A percentile compares a stretch with the other conserved stretches of the same genome.
Evolutionary conservation across 768 basidiomycete species (phyloP).

Genomic region (Suillus americanus): DNA sequence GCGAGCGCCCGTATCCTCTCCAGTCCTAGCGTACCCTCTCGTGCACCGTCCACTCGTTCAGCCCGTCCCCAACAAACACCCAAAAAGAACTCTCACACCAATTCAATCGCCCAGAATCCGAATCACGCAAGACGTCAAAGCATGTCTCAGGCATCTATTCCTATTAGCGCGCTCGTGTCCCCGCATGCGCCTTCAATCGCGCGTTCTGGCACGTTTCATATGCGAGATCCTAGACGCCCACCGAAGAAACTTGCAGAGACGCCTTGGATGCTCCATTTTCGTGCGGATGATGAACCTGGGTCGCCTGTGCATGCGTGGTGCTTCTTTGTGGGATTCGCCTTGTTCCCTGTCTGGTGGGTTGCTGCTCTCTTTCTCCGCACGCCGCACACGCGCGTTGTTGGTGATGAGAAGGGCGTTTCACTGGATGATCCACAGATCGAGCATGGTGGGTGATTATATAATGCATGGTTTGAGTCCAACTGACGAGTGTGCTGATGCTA

Average conservation of each 20-base stretch:
- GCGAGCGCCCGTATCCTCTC: slow-evolving; percentile 27
- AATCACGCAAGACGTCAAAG: slow-evolving; percentile 45
- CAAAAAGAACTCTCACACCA: slow-evolving; percentile 18
- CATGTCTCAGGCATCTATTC: slow-evolving; percentile 73
- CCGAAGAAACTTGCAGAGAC: slow-evolving; percentile 53
- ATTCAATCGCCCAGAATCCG: slow-evolving; percentile 10
- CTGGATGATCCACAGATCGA: slow-evolving; percentile 82
- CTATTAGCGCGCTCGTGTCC: slow-evolving; percentile 73
- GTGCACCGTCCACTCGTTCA: slow-evolving; percentile 36
- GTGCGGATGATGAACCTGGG: slow-evolving; percentile 49
- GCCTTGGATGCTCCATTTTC: slow-evolving; percentile 59
- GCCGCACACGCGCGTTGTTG: slow-evolving; percentile 63
- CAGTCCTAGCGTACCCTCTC: slow-evolving; percentile 35
- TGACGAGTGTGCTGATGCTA: slow-evolving; percentile 24
- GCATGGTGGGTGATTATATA: slow-evolving; percentile 47
- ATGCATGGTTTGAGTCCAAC: slow-evolving; percentile 7
- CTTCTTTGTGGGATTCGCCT: slow-evolving; percentile 71
- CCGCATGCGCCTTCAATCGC: slow-evolving; percentile 75
- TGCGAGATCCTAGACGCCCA: slow-evolving; percentile 77
- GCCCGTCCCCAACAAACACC: slow-evolving; percentile 22
- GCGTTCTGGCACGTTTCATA: slow-evolving; percentile 63
- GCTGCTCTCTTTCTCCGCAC: slow-evolving; percentile 51
- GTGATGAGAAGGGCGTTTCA: slow-evolving; percentile 69
- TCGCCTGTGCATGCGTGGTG: slow-evolving; percentile 71
- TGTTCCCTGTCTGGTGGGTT: slow-evolving; percentile 66